Evolutionary conservation across 1,139 yeast species (phyloP).

Genomic region (Lodderomyces beijingensis): DNA sequence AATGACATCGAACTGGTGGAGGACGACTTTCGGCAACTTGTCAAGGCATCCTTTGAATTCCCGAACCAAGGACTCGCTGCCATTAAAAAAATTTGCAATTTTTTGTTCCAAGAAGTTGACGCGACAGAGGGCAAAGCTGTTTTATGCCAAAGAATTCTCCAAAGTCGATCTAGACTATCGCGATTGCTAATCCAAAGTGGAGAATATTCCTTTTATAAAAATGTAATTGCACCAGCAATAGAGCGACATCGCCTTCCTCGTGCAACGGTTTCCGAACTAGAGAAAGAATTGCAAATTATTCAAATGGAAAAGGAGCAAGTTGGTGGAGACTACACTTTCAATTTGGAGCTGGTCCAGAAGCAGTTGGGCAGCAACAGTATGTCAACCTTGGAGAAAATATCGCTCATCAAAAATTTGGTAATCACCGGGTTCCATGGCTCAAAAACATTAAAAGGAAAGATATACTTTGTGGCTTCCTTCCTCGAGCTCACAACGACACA

Average conservation of each 20-base stretch:
- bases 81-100: not conserved
- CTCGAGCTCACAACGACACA: too few species aligned
- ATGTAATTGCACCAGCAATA: slow-evolving; percentile 7
- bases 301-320: not conserved
- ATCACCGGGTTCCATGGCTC: not conserved
- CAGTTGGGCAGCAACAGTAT: not conserved
- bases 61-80: slow-evolving; percentile 4
- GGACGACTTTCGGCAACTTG: slow-evolving; percentile 4
- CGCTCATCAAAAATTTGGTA: not conserved
- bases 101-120: not conserved
- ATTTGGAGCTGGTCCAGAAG: not conserved
- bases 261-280: not conserved
- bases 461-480: too few species aligned
- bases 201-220: slow-evolving; percentile 4
- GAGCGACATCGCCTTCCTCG: not conserved
- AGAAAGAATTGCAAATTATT: not conserved
- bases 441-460: too few species aligned
- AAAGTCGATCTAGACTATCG: slow-evolving; percentile 3
- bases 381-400: not conserved
- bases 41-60: slow-evolving; percentile 7
- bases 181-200: slow-evolving; percentile 5
- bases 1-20: not conserved
- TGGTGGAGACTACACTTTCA: not conserved
- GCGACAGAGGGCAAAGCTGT: too few species aligned
- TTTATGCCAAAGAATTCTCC: not conserved